phyloP scores from a whole-genome alignment of 345 rosid genomes.

The Sapria himalayana region DNA sequence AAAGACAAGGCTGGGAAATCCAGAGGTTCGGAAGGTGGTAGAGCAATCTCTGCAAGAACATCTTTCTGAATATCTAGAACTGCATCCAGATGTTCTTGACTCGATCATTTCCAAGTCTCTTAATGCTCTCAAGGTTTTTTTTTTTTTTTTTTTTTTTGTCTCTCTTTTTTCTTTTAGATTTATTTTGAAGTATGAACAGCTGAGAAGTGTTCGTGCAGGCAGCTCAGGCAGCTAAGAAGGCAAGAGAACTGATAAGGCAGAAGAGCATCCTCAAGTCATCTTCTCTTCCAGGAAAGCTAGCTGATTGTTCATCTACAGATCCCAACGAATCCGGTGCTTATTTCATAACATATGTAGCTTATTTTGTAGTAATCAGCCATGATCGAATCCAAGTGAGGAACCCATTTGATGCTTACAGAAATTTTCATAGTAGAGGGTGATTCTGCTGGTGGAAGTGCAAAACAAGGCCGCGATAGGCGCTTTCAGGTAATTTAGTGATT shows the following conservation, averaged over 20 bases:
- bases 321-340: conserved; percentile 79
- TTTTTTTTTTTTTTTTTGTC: background rate
- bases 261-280: conserved; percentile 81
- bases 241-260: conserved; percentile 83
- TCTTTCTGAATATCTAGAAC: conserved; percentile 79
- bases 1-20: conserved; percentile 98
- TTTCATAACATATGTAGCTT: too few relatives aligned
- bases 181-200: background rate
- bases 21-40: conserved; percentile 85
- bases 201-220: conserved; percentile 26
- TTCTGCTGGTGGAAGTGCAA: conserved; percentile 99
- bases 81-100: conserved; percentile 94
- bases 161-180: background rate
- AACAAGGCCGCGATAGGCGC: conserved; percentile 96
- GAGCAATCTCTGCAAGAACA: conserved; percentile 93
- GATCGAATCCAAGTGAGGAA: too few relatives aligned
- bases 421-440: conserved; percentile 97
- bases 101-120: conserved; percentile 74
- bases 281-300: conserved; percentile 93
- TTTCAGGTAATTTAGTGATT: conserved; percentile 97
- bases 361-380: too few relatives aligned
- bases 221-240: conserved; percentile 95
- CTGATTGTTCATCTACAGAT: conserved; percentile 84
- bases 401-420: conserved; percentile 28
- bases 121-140: conserved; percentile 78